These are phyloP conservation scores for Fonticula alba DNA, from an alignment of 78 protist genomes.

Conservation along the genomic window DNA sequence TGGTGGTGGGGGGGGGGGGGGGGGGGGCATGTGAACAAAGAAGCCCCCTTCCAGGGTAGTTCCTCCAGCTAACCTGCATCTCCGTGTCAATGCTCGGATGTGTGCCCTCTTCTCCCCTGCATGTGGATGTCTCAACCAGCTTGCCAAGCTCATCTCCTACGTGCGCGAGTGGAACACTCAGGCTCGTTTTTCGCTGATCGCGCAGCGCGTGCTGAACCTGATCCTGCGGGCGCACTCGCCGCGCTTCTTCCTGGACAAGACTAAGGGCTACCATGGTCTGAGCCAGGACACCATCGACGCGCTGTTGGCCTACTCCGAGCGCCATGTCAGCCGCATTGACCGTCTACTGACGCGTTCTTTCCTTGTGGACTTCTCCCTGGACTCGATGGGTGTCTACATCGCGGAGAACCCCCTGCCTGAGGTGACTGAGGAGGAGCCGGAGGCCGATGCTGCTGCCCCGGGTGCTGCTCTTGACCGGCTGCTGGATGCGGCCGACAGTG, in stretches of 20 bases:
- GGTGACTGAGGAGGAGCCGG: too few species aligned
- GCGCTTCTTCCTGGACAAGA: neutral
- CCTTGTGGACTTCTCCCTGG: conserved; percentile 19
- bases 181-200: conserved; percentile 4
- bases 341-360: conserved; percentile 30
- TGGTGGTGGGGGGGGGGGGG: too few species aligned
- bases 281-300: conserved; percentile 12
- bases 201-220: conserved; percentile 23
- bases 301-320: conserved; percentile 65
- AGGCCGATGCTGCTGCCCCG: too few species aligned
- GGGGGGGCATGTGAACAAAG: neutral
- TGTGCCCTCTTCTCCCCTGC: too few species aligned
- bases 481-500: too few species aligned
- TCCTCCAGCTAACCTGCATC: neutral
- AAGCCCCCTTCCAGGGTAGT: neutral
- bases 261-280: conserved; percentile 1
- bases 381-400: too few species aligned
- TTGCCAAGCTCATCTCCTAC: conserved; percentile 22
- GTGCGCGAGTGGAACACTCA: conserved; percentile 75
- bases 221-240: conserved; percentile 15
- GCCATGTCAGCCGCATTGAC: conserved; percentile 55
- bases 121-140: conserved; percentile 18
- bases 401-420: too few species aligned
- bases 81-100: neutral
- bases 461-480: too few species aligned